Evolutionary conservation across 257 asterid genomes (phyloP), one percentile per base, ranked within the genome.

Genomic region (Rhazya stricta): DNA sequence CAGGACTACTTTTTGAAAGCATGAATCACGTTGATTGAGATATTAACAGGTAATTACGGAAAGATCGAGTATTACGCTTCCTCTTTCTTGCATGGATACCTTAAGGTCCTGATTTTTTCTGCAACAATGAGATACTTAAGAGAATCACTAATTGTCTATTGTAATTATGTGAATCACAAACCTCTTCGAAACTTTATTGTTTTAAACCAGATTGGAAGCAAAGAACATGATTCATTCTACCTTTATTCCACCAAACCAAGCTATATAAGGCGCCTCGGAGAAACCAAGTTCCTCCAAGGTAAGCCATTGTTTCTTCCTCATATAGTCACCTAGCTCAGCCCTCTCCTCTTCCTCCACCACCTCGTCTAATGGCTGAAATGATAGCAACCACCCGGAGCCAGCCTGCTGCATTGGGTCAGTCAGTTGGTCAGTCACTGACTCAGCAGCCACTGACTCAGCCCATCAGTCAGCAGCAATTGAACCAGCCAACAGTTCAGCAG

Each of bases 161-260:
- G 5, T 12, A 37, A 9, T 41, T 2, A 60, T 61, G 12, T 29
- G 76, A 76, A 91, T 89, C 86, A 90, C 84, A 82, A 85, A 84
- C 84, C 83, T 72, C 79, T 67, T 41, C 46, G 9, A 60, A 58
- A 81, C 85, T 75, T 68, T 84, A 62, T 42, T 46, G 60, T 58
- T 43, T 11, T 12, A 86, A 67, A 78, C 87, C 82, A 67, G 71
- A 80, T 54, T 51, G 30, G 79, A 91, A 91, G 97, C 88, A 91
- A 91, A 80, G 95, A 29, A 83, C 84, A 76, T 54, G 87, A 85
- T 91, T 83, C 94, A 79, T 37, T 51, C 50, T 69, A 45, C 78
- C 87, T 86, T 90, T 86, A 86, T 73, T 81, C 90, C 81, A 70
- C 72, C 73, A 36, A 9, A 74, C 25, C n/a, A 56, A 74, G 74